A percentile compares a stretch with the other conserved stretches of the same genome.
phyloP scores from a whole-genome alignment of 192 early-diverging fungal genomes.

The Mortierella hygrophila region DNA sequence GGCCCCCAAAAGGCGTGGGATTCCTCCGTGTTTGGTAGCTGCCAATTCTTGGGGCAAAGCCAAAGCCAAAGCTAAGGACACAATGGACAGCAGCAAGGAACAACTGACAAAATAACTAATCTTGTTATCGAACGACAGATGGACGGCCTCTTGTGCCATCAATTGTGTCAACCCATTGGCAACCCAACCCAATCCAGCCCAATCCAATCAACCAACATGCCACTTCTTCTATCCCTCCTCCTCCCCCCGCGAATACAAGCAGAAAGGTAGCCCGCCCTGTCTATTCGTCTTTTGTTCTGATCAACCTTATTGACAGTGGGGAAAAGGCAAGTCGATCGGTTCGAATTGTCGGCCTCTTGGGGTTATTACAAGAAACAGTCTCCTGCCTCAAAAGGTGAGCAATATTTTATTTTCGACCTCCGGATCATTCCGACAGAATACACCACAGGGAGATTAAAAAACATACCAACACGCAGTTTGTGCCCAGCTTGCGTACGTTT shows the following conservation, averaged over 20 bases:
- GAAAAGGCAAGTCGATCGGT: background rate
- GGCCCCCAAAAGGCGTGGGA: slow-evolving; percentile 3
- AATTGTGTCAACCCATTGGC: background rate
- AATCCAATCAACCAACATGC: background rate
- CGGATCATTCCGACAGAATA: slow-evolving; percentile 20
- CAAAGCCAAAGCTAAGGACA: background rate
- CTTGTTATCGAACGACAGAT: background rate
- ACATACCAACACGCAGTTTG: background rate
- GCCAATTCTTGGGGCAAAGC: background rate
- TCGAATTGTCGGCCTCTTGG: background rate
- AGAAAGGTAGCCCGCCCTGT: background rate
- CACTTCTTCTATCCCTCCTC: background rate
- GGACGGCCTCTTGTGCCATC: background rate
- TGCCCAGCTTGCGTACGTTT: background rate
- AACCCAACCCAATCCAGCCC: background rate
- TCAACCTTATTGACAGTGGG: slow-evolving; percentile 3
- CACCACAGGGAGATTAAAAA: background rate
- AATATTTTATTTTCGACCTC: slow-evolving; percentile 22
- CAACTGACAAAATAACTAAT: background rate
- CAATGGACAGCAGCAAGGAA: background rate
- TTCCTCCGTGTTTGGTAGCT: slow-evolving; percentile 2
- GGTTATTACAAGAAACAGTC: background rate
- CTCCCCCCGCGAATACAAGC: background rate
- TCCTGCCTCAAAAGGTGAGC: slow-evolving; percentile 44
- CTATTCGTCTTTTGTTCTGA: background rate